phyloP scores from a whole-genome alignment of 179 eudicot genomes.

The Nepenthes alata region DNA sequence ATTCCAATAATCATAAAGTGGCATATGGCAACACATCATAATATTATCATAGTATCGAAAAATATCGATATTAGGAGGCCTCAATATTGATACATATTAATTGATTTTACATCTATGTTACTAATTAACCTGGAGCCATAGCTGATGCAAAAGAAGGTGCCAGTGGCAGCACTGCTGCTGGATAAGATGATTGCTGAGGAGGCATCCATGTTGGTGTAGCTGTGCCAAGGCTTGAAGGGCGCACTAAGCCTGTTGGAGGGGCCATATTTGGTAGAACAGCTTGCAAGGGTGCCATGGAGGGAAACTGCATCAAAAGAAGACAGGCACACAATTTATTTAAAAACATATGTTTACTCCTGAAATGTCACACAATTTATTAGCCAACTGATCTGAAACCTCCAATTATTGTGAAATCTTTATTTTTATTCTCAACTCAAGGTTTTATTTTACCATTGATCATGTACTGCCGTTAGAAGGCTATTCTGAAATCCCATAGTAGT shows the following conservation, averaged over 20 bases:
- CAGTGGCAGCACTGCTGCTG: conserved; percentile 30
- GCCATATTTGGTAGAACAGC: conserved; percentile 45
- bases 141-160: conserved; percentile 36
- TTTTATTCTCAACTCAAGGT: too few relatives aligned
- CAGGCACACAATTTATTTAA: conserved; percentile 2
- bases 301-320: conserved; percentile 39
- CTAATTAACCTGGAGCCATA: conserved; percentile 28
- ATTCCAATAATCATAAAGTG: too few relatives aligned
- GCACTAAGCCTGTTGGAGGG: conserved; percentile 37
- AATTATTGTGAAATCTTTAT: too few relatives aligned
- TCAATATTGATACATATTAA: too few relatives aligned
- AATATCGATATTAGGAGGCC: too few relatives aligned
- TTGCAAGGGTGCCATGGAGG: conserved; percentile 60
- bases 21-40: too few relatives aligned
- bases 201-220: conserved; percentile 34
- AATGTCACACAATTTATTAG: neutral
- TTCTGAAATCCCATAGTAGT: neutral
- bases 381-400: neutral
- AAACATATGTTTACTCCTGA: neutral
- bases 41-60: too few relatives aligned
- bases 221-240: conserved; percentile 26
- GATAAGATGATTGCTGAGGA: conserved; percentile 36
- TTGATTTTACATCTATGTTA: too few relatives aligned
- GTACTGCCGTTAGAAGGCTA: too few relatives aligned
- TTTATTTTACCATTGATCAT: too few relatives aligned